These are phyloP conservation scores for Mallotus repandus DNA, from an alignment of 441 rosid species.

Conservation along the genomic window DNA sequence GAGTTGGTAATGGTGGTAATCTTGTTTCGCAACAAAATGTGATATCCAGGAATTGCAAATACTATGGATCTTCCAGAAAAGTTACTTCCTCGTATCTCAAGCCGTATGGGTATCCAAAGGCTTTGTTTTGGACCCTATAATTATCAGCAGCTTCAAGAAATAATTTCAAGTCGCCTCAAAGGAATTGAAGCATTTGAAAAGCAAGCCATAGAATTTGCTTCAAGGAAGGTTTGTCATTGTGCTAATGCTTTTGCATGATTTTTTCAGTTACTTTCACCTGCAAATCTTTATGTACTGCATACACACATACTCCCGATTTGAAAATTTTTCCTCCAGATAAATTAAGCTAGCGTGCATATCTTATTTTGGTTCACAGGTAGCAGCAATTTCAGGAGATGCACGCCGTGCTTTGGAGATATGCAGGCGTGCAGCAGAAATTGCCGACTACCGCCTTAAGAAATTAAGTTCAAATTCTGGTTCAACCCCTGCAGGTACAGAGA, in stretches of 20 bases:
- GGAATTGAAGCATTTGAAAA: constrained; percentile 89
- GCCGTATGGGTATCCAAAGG: constrained; percentile 96
- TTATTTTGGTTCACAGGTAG: constrained; percentile 46
- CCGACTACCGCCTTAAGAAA: constrained; percentile 65
- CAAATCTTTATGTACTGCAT: neutral
- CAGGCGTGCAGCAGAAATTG: constrained; percentile 93
- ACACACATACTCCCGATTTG: neutral
- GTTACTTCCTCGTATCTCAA: constrained; percentile 95
- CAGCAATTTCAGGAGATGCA: constrained; percentile 98
- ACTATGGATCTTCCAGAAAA: constrained; percentile 99
- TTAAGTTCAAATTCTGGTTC: constrained; percentile 24
- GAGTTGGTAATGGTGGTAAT: constrained; percentile 13
- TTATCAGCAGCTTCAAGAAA: constrained; percentile 90
- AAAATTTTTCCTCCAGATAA: neutral
- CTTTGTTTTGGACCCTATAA: constrained; percentile 96
- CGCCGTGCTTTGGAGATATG: constrained; percentile 96
- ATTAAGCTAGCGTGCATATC: constrained; percentile 67
- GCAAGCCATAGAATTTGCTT: constrained; percentile 94
- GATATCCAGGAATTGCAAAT: constrained; percentile 78
- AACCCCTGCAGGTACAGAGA: constrained; percentile 38
- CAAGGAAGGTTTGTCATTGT: constrained; percentile 63
- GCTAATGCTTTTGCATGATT: constrained; percentile 4
- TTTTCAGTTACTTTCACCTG: constrained; percentile 6
- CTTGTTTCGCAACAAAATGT: constrained; percentile 13
- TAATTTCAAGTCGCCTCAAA: constrained; percentile 71